phyloP scores from a whole-genome alignment of 495 filamentous ascomycete species.

The Chaetomidium leptoderma region DNA sequence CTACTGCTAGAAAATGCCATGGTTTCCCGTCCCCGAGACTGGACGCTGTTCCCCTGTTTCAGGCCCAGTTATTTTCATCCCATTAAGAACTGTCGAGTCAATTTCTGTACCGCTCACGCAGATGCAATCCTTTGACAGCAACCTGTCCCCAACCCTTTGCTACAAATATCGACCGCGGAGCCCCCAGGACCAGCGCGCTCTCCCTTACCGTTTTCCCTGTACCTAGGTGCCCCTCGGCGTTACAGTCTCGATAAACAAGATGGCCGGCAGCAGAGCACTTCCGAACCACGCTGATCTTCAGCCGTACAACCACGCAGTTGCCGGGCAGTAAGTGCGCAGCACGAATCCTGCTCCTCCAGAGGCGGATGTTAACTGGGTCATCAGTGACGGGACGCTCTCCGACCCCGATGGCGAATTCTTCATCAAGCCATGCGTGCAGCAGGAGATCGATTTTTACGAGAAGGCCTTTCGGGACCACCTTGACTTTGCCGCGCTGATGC shows the following conservation, averaged over 20 bases:
- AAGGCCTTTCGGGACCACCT: conserved; percentile 59
- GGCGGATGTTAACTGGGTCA: conserved; percentile 3
- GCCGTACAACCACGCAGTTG: conserved; percentile 75
- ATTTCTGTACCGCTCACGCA: conserved; percentile 12
- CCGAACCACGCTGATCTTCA: conserved; percentile 55
- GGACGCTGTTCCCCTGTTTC: background rate
- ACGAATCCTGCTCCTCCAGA: background rate
- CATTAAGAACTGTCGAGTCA: background rate
- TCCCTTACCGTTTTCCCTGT: background rate
- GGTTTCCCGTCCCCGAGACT: background rate
- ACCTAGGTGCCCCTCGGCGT: background rate
- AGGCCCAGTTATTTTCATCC: background rate
- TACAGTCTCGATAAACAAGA: conserved; percentile 14
- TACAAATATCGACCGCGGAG: conserved; percentile 1
- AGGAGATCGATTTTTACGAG: conserved; percentile 92
- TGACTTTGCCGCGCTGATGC: conserved; percentile 72
- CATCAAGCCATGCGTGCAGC: conserved; percentile 87
- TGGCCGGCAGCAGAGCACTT: conserved; percentile 34
- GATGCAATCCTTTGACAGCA: conserved; percentile 8
- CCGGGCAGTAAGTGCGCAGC: conserved; percentile 77
- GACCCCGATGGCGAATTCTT: conserved; percentile 79
- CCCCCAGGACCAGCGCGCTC: background rate
- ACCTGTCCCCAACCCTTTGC: conserved; percentile 9
- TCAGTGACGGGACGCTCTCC: conserved; percentile 85
- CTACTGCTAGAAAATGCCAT: background rate